Conservation (phyloP, 441 rosid genomes). For the Theobroma grandiflorum region DNA sequence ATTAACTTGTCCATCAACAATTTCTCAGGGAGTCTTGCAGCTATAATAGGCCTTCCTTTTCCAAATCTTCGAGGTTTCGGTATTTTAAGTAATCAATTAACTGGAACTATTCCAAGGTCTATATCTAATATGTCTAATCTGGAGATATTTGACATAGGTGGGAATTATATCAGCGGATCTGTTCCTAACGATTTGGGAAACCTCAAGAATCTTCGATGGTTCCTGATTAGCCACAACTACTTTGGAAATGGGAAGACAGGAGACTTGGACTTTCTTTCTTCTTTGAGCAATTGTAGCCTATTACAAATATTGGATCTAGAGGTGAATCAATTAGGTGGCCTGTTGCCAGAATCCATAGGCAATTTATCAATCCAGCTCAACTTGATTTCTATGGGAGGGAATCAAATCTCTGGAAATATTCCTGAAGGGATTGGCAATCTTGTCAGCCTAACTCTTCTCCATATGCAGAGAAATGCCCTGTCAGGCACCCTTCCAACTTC, state of each 20-base stretch:
- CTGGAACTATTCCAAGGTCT: not conserved
- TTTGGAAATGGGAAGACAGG: conserved; percentile 11
- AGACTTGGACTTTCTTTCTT: not conserved
- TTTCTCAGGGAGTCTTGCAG: conserved; percentile 2
- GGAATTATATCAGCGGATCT: not conserved
- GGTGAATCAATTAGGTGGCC: not conserved
- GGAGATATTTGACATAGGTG: not conserved
- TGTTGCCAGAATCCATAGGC: not conserved
- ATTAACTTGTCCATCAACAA: not conserved
- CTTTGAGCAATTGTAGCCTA: conserved; percentile 16
- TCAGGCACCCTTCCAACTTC: not conserved
- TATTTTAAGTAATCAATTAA: not conserved
- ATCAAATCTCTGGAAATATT: conserved; percentile 14
- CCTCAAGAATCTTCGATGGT: too few relatives aligned
- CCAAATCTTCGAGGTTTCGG: not conserved
- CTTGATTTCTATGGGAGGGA: not conserved
- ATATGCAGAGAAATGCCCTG: not conserved
- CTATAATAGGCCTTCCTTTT: not conserved
- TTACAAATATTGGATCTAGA: not conserved
- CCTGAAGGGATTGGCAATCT: conserved; percentile 25
- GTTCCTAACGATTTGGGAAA: conserved; percentile 13
- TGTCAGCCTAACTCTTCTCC: not conserved
- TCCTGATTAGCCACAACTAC: not conserved
- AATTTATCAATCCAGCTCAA: conserved; percentile 16
- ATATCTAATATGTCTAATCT: not conserved